Evolutionary conservation across 148 eudicot genomes (phyloP).

Genomic region (Nyssa sinensis): DNA sequence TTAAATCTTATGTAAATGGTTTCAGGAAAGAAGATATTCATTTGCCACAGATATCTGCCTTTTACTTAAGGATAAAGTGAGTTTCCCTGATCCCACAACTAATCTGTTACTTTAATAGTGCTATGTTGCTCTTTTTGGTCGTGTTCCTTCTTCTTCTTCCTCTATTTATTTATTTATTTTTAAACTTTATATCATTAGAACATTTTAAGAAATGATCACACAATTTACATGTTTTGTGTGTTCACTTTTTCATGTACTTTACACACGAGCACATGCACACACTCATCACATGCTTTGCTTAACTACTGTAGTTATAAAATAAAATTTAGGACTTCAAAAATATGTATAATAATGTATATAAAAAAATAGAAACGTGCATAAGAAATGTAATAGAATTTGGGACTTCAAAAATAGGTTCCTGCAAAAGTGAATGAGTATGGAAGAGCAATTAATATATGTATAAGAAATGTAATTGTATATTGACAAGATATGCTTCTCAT

Average conservation of each 20-base stretch:
- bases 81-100: conserved; percentile 26
- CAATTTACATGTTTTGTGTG: background rate
- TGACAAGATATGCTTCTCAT: background rate
- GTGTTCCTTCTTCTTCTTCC: too few relatives aligned
- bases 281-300: too few relatives aligned
- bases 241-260: too few relatives aligned
- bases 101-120: background rate
- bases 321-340: too few relatives aligned
- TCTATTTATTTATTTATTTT: too few relatives aligned
- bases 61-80: conserved; percentile 82
- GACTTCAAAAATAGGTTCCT: too few relatives aligned
- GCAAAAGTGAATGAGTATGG: background rate
- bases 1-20: conserved; percentile 11
- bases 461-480: background rate
- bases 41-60: conserved; percentile 70
- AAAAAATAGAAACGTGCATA: background rate
- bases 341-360: too few relatives aligned
- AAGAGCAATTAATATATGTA: background rate
- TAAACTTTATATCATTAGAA: conserved; percentile 2
- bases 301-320: too few relatives aligned
- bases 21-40: conserved; percentile 67
- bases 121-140: background rate
- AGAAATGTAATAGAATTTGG: background rate
- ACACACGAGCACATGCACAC: too few relatives aligned
- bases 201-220: background rate